A percentile compares a stretch with the other conserved stretches of the same genome.
Conservation (phyloP, 305 asterid species). For the Fraxinus angustifolia region DNA sequence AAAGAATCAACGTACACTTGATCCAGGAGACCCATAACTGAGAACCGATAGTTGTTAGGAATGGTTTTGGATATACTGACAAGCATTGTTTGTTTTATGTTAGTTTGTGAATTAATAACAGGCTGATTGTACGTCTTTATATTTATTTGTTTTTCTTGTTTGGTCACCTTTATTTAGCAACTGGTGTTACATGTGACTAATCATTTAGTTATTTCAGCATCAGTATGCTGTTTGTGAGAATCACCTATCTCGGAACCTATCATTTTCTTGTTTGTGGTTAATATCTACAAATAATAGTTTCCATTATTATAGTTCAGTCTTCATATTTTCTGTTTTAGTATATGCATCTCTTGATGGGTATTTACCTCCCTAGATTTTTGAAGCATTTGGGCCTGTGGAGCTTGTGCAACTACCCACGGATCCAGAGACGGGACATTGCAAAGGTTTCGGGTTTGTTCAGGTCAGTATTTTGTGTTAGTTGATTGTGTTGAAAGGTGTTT, state of each 20-base stretch:
- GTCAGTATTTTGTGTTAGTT: constrained; percentile 49
- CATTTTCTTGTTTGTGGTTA: neutral
- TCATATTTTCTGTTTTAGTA: neutral
- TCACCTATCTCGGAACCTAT: constrained; percentile 7
- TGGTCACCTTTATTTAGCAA: neutral
- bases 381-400: constrained; percentile 97
- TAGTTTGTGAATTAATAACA: neutral
- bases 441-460: constrained; percentile 98
- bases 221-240: neutral
- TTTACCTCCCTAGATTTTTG: constrained; percentile 60
- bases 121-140: neutral
- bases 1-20: neutral
- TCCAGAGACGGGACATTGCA: constrained; percentile 97
- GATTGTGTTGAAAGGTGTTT: neutral
- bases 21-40: neutral
- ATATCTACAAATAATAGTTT: neutral
- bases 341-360: neutral
- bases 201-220: neutral
- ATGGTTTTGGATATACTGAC: neutral
- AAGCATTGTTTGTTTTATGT: neutral
- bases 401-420: constrained; percentile 96
- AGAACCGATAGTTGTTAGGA: neutral
- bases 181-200: neutral
- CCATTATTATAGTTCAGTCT: neutral
- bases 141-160: neutral